Conservation (phyloP, 1,284 basidiomycete genomes). For the Trametes pubescens region DNA sequence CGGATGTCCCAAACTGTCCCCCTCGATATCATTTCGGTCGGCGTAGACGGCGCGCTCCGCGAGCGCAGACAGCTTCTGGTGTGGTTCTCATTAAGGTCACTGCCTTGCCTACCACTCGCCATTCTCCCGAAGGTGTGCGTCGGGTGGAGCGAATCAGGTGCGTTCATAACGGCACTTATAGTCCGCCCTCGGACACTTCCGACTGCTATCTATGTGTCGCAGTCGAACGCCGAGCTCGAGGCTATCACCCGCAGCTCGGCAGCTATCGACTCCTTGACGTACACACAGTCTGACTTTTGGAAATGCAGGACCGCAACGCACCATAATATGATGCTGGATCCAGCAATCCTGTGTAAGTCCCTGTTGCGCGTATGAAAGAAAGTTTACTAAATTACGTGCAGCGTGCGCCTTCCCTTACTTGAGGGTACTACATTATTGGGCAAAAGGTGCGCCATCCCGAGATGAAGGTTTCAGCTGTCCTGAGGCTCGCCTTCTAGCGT, state of each 20-base stretch:
- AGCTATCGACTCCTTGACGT: background rate
- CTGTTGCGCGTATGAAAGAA: background rate
- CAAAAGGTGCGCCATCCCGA: conserved; percentile 64
- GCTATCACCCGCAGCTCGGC: background rate
- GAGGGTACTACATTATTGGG: conserved; percentile 94
- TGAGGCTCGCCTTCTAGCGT: conserved; percentile 50
- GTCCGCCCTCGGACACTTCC: background rate
- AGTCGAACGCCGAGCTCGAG: background rate
- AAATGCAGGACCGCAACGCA: conserved; percentile 81
- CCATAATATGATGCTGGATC: conserved; percentile 94
- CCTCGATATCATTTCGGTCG: background rate
- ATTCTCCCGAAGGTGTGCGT: background rate
- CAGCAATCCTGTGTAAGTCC: conserved; percentile 77
- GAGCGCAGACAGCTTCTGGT: conserved; percentile 8
- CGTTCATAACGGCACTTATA: conserved; percentile 17
- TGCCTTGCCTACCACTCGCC: conserved; percentile 5
- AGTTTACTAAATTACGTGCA: conserved; percentile 40
- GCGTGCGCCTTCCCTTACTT: conserved; percentile 80
- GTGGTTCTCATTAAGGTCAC: background rate
- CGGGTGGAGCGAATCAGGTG: conserved; percentile 4
- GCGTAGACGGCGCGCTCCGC: background rate
- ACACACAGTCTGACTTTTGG: conserved; percentile 1
- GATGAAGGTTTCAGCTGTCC: conserved; percentile 2
- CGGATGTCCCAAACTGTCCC: background rate
- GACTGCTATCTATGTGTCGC: background rate